Conservation (phyloP, 805 yeast genomes). For the Scheffersomyces lignosus region DNA sequence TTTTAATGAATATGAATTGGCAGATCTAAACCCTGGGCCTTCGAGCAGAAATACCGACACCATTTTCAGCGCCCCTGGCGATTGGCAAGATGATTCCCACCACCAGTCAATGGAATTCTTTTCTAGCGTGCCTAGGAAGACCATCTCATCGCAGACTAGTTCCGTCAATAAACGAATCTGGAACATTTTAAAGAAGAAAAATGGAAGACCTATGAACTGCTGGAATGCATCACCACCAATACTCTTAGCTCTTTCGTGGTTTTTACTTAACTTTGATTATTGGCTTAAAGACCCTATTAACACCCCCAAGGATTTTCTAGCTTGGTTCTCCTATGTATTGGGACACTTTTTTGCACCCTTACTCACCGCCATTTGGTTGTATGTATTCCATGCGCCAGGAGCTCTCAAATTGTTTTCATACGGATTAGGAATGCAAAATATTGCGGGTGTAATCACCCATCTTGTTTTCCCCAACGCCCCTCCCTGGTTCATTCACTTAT, state of each 20-base stretch:
- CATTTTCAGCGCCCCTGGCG: conserved; percentile 6
- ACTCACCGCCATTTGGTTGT: conserved; percentile 59
- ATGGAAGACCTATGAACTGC: conserved; percentile 19
- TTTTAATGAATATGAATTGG: neutral
- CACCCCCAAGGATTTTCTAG: conserved; percentile 50
- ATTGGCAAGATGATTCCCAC: conserved; percentile 9
- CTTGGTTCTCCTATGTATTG: conserved; percentile 64
- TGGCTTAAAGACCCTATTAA: conserved; percentile 42
- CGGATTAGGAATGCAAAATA: conserved; percentile 61
- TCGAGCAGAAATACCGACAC: neutral
- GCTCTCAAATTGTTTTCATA: conserved; percentile 52
- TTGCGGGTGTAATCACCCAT: conserved; percentile 61
- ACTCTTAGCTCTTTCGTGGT: conserved; percentile 47
- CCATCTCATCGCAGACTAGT: conserved; percentile 5
- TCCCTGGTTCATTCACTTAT: conserved; percentile 67
- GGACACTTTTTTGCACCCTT: conserved; percentile 63
- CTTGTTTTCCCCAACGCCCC: conserved; percentile 68
- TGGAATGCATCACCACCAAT: conserved; percentile 34
- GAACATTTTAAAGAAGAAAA: neutral
- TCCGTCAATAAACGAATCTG: conserved; percentile 3
- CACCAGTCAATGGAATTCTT: conserved; percentile 7
- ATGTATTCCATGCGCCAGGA: conserved; percentile 69
- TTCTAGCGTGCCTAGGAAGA: conserved; percentile 1
- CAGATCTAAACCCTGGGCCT: neutral
- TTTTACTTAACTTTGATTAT: conserved; percentile 48